Percentiles rank a stretch among this genome's conserved stretches.
Conservation (phyloP, 768 basidiomycete species). For the Lactifluus volemus region DNA sequence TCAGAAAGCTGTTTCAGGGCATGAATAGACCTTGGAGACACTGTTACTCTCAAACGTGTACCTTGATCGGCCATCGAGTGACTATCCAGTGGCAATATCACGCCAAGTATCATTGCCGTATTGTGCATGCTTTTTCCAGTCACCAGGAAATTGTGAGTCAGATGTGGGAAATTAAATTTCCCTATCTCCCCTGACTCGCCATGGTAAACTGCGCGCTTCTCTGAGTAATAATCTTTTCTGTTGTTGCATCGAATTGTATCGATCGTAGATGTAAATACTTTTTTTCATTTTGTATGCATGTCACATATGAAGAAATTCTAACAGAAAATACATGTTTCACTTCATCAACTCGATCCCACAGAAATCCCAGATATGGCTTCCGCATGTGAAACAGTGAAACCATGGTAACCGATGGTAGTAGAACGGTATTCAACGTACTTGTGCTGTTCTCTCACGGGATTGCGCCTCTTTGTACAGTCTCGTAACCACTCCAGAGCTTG, state of each 20-base stretch:
- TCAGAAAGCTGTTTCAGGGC: neutral
- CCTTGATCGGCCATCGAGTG: neutral
- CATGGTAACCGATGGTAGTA: constrained; percentile 5
- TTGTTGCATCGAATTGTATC: no score
- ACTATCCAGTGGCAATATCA: neutral
- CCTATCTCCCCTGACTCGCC: neutral
- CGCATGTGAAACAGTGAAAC: neutral
- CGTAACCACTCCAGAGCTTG: neutral
- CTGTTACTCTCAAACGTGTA: neutral
- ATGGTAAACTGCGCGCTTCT: neutral
- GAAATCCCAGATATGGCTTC: neutral
- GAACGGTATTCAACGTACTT: neutral
- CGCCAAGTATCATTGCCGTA: neutral
- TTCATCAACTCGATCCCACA: neutral
- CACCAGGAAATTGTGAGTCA: no score
- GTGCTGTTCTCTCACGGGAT: neutral
- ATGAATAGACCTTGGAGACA: neutral
- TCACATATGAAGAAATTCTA: neutral
- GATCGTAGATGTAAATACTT: neutral
- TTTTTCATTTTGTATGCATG: neutral
- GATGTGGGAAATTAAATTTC: no score
- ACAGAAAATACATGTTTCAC: neutral
- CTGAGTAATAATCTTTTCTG: neutral
- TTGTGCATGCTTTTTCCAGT: neutral
- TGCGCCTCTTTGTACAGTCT: neutral